Conservation (phyloP, 2,329 filamentous ascomycete genomes). For the Gnomoniopsis smithogilvyi region DNA sequence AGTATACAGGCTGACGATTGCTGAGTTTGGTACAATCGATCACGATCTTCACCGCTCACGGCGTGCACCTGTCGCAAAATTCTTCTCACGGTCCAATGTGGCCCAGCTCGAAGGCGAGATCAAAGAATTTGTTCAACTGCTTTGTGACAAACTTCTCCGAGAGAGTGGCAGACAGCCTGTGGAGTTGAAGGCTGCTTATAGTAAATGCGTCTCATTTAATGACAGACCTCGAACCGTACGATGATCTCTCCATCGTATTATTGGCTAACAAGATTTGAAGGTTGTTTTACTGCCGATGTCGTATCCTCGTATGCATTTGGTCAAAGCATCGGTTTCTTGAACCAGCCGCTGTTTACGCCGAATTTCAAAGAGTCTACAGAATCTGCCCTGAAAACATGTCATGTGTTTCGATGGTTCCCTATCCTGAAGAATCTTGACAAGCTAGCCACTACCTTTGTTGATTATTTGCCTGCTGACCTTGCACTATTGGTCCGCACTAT, state of each 20-base stretch:
- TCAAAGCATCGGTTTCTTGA: conserved; percentile 22
- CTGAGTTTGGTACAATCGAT: conserved; percentile 14
- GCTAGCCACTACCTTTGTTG: conserved; percentile 15
- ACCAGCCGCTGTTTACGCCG: conserved; percentile 23
- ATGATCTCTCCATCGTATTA: too few species aligned
- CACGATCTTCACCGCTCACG: conserved; percentile 21
- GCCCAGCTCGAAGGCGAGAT: conserved; percentile 20
- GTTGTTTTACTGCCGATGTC: conserved; percentile 12
- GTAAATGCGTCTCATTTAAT: neutral
- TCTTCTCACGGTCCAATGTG: conserved; percentile 21
- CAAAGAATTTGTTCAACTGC: conserved; percentile 18
- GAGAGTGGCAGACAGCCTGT: conserved; percentile 5
- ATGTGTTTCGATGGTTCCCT: conserved; percentile 22
- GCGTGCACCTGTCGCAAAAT: conserved; percentile 18
- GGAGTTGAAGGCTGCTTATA: conserved; percentile 16
- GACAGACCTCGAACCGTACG: too few species aligned
- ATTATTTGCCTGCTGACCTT: conserved; percentile 5
- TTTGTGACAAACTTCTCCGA: conserved; percentile 19
- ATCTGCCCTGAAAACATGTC: conserved; percentile 22
- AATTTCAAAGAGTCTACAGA: conserved; percentile 23
- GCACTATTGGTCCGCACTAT: conserved; percentile 24
- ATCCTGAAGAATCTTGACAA: conserved; percentile 19
- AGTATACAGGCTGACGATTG: neutral
- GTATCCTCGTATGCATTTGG: conserved; percentile 21
- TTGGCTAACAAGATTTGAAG: too few species aligned